Conservation (phyloP, 345 rosid genomes). For the Camelina laxa region DNA sequence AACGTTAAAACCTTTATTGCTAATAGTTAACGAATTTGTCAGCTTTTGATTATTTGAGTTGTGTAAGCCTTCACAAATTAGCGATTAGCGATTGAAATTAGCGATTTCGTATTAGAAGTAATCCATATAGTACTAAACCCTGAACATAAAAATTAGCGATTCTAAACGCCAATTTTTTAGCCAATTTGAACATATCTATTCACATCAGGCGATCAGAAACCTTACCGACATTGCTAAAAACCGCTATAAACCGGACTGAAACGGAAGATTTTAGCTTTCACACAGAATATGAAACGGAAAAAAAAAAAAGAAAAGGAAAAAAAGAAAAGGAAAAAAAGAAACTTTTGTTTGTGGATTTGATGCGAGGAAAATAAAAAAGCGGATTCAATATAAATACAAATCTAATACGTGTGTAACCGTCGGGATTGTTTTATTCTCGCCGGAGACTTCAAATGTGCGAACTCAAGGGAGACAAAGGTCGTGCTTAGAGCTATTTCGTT, state of each 20-base stretch:
- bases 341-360: neutral
- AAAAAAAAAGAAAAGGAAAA: neutral
- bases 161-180: too few relatives aligned
- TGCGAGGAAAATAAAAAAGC: neutral
- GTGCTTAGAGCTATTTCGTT: constrained; percentile 28
- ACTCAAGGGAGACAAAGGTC: constrained; percentile 5
- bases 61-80: too few relatives aligned
- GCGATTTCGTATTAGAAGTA: too few relatives aligned
- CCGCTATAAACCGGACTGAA: neutral
- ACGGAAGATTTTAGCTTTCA: too few relatives aligned
- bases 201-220: too few relatives aligned
- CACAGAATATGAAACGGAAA: neutral
- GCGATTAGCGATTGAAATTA: too few relatives aligned
- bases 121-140: too few relatives aligned
- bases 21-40: neutral
- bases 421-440: neutral
- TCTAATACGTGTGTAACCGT: neutral
- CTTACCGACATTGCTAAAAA: constrained; percentile 11
- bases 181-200: too few relatives aligned
- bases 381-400: constrained; percentile 1
- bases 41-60: neutral
- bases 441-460: constrained; percentile 18
- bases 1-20: neutral
- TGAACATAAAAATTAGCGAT: too few relatives aligned
- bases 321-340: neutral